A percentile compares a stretch with the other conserved stretches of the same genome.
phyloP scores from a whole-genome alignment of 2,329 filamentous ascomycete species.

The Colletotrichum costaricense region DNA sequence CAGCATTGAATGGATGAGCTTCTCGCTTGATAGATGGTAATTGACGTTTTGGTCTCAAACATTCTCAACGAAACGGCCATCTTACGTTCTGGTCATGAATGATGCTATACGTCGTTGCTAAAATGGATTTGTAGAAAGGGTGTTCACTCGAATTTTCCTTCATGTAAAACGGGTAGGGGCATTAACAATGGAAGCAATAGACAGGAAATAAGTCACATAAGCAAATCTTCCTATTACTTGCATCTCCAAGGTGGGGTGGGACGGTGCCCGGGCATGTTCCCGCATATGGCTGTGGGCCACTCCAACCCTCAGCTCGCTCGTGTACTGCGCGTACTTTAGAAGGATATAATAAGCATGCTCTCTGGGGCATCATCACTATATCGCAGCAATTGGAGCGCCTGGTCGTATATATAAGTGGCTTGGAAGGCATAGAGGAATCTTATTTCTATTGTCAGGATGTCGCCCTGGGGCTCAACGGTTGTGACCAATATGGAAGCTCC shows the following conservation, averaged over 20 bases:
- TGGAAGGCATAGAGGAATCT: not conserved
- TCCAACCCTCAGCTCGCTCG: not conserved
- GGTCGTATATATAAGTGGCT: not conserved
- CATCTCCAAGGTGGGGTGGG: not conserved
- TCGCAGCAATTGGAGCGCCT: not conserved
- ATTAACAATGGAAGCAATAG: conserved; percentile 10
- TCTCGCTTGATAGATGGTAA: conserved; percentile 37
- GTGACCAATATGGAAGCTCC: conserved; percentile 31
- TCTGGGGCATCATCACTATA: too few relatives aligned
- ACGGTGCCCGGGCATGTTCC: not conserved
- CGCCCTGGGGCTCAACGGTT: not conserved
- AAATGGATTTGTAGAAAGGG: conserved; percentile 24
- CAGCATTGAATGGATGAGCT: conserved; percentile 4
- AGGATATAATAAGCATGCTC: not conserved
- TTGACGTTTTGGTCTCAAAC: conserved; percentile 25
- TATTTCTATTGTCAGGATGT: not conserved
- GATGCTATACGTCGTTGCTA: conserved; percentile 32
- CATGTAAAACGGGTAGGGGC: conserved; percentile 3
- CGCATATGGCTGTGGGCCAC: not conserved
- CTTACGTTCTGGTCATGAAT: conserved; percentile 29
- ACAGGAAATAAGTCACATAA: conserved; percentile 21
- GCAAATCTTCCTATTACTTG: not conserved
- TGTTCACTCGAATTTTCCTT: conserved; percentile 11
- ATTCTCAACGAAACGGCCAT: conserved; percentile 17
- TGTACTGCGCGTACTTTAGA: not conserved